These are phyloP conservation scores for Botryobasidium botryosum DNA, from an alignment of 768 basidiomycete species.

Conservation along the genomic window DNA sequence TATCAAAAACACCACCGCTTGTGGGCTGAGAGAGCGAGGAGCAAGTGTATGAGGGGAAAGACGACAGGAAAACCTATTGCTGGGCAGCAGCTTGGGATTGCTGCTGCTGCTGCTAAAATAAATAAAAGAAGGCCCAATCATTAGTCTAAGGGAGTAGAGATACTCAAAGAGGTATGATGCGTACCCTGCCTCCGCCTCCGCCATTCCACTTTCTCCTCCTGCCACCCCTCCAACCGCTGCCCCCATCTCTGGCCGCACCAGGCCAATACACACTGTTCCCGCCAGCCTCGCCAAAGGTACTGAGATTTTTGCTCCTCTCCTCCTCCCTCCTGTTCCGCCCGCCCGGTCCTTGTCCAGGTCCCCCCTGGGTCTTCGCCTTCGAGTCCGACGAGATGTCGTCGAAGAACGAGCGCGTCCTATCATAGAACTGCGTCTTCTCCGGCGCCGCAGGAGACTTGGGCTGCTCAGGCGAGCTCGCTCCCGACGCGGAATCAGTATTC, in stretches of 20 bases:
- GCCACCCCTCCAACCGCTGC: constrained; percentile 1
- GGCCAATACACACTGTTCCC: neutral
- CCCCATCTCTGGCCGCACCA: no score
- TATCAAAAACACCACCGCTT: no score
- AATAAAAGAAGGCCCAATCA: no score
- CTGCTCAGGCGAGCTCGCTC: constrained; percentile 1
- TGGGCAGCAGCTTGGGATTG: no score
- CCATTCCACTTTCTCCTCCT: no score
- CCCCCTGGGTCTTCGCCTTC: constrained; percentile 14
- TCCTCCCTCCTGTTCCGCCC: constrained; percentile 36
- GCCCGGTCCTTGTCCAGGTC: neutral
- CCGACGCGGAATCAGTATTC: neutral
- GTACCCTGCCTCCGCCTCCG: no score
- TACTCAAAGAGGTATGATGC: no score
- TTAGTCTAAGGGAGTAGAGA: no score
- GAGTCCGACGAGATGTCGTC: constrained; percentile 38
- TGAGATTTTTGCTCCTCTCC: constrained; percentile 68
- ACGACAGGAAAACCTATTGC: no score
- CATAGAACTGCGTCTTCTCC: constrained; percentile 14
- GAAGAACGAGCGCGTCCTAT: constrained; percentile 54
- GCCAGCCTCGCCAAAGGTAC: constrained; percentile 76
- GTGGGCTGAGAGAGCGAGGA: no score
- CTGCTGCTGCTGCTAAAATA: no score
- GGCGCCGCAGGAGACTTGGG: neutral
- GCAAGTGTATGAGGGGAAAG: no score